Conservation (phyloP, 305 asterid species). For the Salvia sclarea region DNA sequence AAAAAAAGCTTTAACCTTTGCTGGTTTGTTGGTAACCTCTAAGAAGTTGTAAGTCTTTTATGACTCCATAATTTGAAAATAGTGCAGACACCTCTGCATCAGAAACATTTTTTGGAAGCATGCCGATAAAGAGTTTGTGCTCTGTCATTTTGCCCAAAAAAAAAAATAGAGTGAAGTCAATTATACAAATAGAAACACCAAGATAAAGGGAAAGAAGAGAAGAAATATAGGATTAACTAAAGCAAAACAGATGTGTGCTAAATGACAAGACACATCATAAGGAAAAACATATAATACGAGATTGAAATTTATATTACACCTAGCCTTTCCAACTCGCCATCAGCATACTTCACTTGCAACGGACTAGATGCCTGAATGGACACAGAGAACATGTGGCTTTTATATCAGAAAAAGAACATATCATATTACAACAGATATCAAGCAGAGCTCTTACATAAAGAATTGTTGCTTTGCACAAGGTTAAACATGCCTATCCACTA, state of each 20-base stretch:
- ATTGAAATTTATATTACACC: slow-evolving; percentile 52
- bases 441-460: slow-evolving; percentile 11
- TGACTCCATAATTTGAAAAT: slow-evolving; percentile 83
- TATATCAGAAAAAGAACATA: slow-evolving; percentile 37
- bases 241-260: slow-evolving; percentile 14
- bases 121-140: slow-evolving; percentile 95
- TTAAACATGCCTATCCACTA: slow-evolving; percentile 14
- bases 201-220: neutral
- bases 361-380: slow-evolving; percentile 91
- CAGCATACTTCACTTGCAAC: slow-evolving; percentile 99
- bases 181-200: slow-evolving; percentile 2
- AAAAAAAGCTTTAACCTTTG: slow-evolving; percentile 41
- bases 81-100: slow-evolving; percentile 74
- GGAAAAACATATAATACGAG: slow-evolving; percentile 26
- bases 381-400: slow-evolving; percentile 38
- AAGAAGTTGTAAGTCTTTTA: slow-evolving; percentile 86
- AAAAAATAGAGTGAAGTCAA: slow-evolving; percentile 16
- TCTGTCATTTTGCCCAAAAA: slow-evolving; percentile 47
- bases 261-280: slow-evolving; percentile 23
- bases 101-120: slow-evolving; percentile 94
- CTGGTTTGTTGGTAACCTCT: slow-evolving; percentile 92
- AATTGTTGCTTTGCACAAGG: slow-evolving; percentile 7
- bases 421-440: slow-evolving; percentile 19
- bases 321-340: slow-evolving; percentile 99
- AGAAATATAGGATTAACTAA: slow-evolving; percentile 1